Base-by-base conservation (phyloP, 1,284 basidiomycete genomes). In the Tranzscheliella williamsii region DNA sequence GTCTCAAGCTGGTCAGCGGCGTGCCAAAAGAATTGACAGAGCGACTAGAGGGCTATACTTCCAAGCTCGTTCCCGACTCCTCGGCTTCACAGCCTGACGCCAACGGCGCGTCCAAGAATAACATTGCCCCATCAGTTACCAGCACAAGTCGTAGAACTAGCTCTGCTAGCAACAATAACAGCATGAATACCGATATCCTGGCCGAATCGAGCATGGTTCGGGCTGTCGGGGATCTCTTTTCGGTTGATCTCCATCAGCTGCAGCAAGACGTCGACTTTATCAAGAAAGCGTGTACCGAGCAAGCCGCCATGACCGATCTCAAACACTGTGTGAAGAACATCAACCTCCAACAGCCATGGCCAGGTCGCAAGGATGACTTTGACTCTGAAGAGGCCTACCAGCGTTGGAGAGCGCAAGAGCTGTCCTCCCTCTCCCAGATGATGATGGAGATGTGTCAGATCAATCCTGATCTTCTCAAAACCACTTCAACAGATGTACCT, bases 311-410 rank as follows among this genome's bases (percentile, higher is more conserved):
- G 62, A 47, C 67, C 21, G 75, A 77, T 27, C 38, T 73, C 4
- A 79, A 93, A 87, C 89, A 87, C 24, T 92, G 90, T 74, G 82
- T 96, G 44, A 93, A 91, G 80, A 90, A 92, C 60, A 88, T 97
- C 76, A 89, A 88, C 52, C 87, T 89, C 6, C 88, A 90, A 31
- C 82, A 84, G 17, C 80, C 88, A 0, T 91, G 93, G 75, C 91
- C 93, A 0, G 91, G 89, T 23, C 84, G 87, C 37, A 83, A 87
- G 58, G 86, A 90, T 62, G 93, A 98, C 76, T 98, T 97, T 84
- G 21, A 85, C 79, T 46, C 88, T 88, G 63, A 66, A 3, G 84
- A 85, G 1, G 88, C 88, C 0, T 97, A 89, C 85, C 83, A 86
- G 26, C 82, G 87, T 26, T 97, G 91, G 90, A 83, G 86, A 29